Conservation (phyloP, 2,329 filamentous ascomycete species). For the Diaporthe ampelina region DNA sequence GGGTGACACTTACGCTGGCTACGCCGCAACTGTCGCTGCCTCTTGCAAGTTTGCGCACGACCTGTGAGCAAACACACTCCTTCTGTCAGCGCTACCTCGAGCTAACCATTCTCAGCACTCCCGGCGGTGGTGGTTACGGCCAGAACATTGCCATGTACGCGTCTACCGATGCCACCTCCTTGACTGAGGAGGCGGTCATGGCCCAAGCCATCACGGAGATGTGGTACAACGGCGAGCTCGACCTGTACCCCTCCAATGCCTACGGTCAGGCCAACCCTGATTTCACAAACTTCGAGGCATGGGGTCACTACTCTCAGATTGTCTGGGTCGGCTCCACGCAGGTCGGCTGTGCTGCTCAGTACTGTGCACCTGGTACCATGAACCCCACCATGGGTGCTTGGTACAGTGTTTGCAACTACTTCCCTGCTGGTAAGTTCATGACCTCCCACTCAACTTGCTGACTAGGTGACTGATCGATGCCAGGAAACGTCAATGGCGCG, state of each 20-base stretch:
- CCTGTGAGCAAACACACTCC: constrained; percentile 66
- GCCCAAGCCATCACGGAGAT: constrained; percentile 80
- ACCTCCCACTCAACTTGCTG: too few relatives aligned
- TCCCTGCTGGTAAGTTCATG: constrained; percentile 70
- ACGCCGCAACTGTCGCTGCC: constrained; percentile 74
- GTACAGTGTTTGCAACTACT: constrained; percentile 93
- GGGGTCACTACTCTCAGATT: constrained; percentile 84
- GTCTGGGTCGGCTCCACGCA: constrained; percentile 75
- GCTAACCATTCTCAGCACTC: constrained; percentile 54
- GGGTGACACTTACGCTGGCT: constrained; percentile 73
- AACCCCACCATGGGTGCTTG: constrained; percentile 66
- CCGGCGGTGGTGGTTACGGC: constrained; percentile 78
- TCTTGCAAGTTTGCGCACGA: constrained; percentile 82
- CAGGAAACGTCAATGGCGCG: constrained; percentile 66
- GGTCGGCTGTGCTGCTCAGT: constrained; percentile 73
- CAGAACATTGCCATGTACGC: constrained; percentile 88
- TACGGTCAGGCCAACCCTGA: constrained; percentile 74
- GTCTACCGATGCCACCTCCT: constrained; percentile 56
- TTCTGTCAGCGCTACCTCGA: neutral
- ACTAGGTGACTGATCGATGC: constrained; percentile 42
- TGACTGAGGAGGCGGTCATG: constrained; percentile 69
- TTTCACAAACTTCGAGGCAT: constrained; percentile 73
- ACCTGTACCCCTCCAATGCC: constrained; percentile 64
- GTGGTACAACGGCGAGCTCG: constrained; percentile 90
- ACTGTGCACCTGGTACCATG: constrained; percentile 67